phyloP scores from a whole-genome alignment of 2,329 filamentous ascomycete genomes.

The Neopestalotiopsis sp. region DNA sequence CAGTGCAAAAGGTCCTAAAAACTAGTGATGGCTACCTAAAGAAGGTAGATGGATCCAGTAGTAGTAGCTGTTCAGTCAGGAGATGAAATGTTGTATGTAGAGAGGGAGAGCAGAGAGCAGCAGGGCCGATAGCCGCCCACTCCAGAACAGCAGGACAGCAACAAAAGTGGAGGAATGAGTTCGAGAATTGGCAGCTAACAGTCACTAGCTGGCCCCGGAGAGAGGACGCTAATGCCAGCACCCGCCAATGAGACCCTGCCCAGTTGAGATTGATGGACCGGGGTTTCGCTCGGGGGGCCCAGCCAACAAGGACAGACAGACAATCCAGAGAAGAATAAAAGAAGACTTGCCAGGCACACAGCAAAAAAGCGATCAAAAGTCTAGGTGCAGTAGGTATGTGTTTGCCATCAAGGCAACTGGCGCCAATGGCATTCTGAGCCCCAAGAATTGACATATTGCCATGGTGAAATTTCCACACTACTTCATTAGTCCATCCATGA shows the following conservation, averaged over 20 bases:
- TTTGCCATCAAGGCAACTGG: not conserved
- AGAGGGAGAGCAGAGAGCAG: not conserved
- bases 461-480: too few relatives aligned
- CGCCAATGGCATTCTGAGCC: not conserved
- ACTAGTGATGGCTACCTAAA: not conserved
- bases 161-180: not conserved
- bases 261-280: not conserved
- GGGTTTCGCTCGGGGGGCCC: too few relatives aligned
- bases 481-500: not conserved
- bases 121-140: not conserved
- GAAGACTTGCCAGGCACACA: not conserved
- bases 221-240: conserved; percentile 7
- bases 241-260: conserved; percentile 3
- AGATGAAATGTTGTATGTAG: not conserved
- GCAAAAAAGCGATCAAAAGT: not conserved
- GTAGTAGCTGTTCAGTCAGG: not conserved
- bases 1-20: not conserved
- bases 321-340: not conserved
- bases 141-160: not conserved
- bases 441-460: not conserved
- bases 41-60: not conserved
- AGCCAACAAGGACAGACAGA: too few relatives aligned
- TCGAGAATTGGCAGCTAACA: conserved; percentile 2
- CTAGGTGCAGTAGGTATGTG: not conserved
- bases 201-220: not conserved